Conservation (phyloP, 1,284 basidiomycete species). For the Coriolopsis trogii region DNA sequence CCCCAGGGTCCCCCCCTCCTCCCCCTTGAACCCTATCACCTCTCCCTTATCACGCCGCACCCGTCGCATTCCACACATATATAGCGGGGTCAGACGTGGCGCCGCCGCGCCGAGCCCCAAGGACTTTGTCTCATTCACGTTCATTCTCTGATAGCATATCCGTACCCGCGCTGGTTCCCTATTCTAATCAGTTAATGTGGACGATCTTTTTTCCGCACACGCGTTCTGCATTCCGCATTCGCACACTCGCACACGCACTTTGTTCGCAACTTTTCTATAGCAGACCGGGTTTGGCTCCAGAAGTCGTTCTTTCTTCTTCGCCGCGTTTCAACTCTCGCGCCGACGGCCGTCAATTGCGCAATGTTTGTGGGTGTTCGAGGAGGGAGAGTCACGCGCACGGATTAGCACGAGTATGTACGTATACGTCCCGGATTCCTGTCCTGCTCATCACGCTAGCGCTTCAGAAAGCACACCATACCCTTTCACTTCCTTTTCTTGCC, state of each 20-base stretch:
- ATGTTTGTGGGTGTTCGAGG: too few species aligned
- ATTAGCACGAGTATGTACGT: too few species aligned
- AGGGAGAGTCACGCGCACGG: too few species aligned
- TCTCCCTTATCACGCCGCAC: neutral
- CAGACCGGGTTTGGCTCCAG: neutral
- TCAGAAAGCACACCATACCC: neutral
- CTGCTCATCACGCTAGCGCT: neutral
- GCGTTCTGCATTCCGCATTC: neutral
- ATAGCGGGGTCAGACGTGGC: conserved; percentile 3
- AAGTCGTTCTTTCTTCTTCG: neutral
- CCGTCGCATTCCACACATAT: conserved; percentile 4
- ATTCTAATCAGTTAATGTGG: conserved; percentile 18
- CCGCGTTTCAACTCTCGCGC: neutral
- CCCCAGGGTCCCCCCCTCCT: neutral
- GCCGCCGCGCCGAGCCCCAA: neutral
- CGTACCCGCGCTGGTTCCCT: conserved; percentile 1
- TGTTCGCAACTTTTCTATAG: neutral
- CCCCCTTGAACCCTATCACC: neutral
- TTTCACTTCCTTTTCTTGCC: neutral
- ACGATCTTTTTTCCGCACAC: conserved; percentile 8
- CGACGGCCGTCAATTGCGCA: neutral
- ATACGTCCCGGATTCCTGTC: neutral
- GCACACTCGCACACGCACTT: conserved; percentile 1
- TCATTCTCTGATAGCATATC: conserved; percentile 10
- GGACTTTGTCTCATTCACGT: conserved; percentile 12